Percentiles rank a stretch among this genome's conserved stretches.
Conservation (phyloP, 768 basidiomycete species). For the Podaxis sp. region DNA sequence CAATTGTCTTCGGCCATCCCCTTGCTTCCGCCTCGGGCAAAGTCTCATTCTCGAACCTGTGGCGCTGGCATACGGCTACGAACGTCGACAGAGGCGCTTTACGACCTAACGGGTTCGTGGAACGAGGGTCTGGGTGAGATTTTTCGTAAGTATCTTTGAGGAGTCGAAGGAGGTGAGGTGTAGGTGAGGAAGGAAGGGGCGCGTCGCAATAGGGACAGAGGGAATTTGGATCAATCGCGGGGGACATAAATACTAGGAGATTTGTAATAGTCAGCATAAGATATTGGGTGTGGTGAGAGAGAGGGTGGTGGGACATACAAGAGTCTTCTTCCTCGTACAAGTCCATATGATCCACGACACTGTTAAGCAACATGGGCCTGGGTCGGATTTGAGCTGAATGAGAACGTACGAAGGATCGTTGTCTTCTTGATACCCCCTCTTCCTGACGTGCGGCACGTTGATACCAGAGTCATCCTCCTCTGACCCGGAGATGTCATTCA, state of each 20-base stretch:
- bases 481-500: not conserved
- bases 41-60: conserved; percentile 72
- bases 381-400: not conserved
- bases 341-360: conserved; percentile 19
- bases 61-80: conserved; percentile 72
- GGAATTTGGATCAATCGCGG: conserved; percentile 57
- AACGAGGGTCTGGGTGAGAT: conserved; percentile 62
- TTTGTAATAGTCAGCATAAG: not conserved
- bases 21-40: conserved; percentile 68
- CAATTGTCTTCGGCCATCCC: conserved; percentile 77
- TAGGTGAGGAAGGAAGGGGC: conserved; percentile 60
- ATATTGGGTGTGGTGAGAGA: not conserved
- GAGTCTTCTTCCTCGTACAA: conserved; percentile 36
- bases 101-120: conserved; percentile 64
- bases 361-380: not conserved
- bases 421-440: conserved; percentile 8
- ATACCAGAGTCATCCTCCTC: conserved; percentile 1
- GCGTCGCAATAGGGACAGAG: conserved; percentile 85
- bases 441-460: not conserved
- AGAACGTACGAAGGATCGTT: conserved; percentile 1
- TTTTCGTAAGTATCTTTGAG: conserved; percentile 50
- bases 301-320: conserved; percentile 25
- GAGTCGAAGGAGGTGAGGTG: conserved; percentile 55
- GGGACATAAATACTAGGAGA: conserved; percentile 48
- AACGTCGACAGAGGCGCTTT: conserved; percentile 57